phyloP scores from a whole-genome alignment of 768 basidiomycete species.

The Lactifluus volemus region DNA sequence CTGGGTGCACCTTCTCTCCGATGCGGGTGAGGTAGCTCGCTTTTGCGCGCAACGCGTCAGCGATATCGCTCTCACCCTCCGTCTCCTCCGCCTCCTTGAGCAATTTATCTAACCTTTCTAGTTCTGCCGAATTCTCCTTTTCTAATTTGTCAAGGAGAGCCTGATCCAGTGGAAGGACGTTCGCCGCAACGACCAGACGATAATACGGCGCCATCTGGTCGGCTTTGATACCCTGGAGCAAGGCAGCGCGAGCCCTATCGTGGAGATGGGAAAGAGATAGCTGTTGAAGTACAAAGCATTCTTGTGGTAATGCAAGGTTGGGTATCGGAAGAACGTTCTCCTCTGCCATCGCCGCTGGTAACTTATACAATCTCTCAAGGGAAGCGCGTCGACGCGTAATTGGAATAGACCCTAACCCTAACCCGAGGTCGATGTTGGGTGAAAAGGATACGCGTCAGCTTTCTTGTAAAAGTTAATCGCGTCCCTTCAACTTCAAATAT shows the following conservation, averaged over 20 bases:
- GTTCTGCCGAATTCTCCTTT: conserved; percentile 60
- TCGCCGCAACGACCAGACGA: conserved; percentile 43
- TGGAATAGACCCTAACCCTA: conserved; percentile 14
- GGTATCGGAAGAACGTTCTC: conserved; percentile 80
- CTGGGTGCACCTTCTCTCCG: conserved; percentile 56
- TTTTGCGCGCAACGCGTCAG: conserved; percentile 73
- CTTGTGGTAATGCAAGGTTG: conserved; percentile 74
- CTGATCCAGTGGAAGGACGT: conserved; percentile 42
- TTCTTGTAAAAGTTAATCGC: not conserved
- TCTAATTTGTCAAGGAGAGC: conserved; percentile 50
- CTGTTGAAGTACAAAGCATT: conserved; percentile 64
- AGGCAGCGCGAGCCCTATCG: conserved; percentile 49
- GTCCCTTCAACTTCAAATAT: conserved; percentile 5
- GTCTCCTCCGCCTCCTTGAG: conserved; percentile 83
- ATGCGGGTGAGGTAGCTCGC: conserved; percentile 85
- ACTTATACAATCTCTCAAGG: not conserved
- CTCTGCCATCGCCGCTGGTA: conserved; percentile 55
- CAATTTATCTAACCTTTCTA: conserved; percentile 66
- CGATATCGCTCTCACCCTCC: conserved; percentile 90
- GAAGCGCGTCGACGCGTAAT: conserved; percentile 17
- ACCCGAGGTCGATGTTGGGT: not conserved
- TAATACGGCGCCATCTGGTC: conserved; percentile 92
- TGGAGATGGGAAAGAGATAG: conserved; percentile 55
- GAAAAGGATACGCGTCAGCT: conserved; percentile 14
- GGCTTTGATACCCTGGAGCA: conserved; percentile 67